Evolutionary conservation across 208 protist genomes (phyloP).

Genomic region (Trichomonas vaginalis): DNA sequence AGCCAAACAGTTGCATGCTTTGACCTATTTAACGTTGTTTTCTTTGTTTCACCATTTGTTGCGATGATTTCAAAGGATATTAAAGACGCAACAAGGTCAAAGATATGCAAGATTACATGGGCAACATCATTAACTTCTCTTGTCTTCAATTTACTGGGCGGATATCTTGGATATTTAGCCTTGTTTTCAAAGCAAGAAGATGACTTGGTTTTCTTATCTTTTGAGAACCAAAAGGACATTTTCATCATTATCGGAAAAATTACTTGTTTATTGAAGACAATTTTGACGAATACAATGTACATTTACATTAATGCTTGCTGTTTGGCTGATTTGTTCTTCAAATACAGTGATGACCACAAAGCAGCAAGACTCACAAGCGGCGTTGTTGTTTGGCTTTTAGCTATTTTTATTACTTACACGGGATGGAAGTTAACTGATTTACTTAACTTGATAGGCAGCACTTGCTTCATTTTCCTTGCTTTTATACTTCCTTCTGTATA

Average conservation of each 20-base stretch:
- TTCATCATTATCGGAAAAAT: background rate
- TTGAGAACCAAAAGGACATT: background rate
- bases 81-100: background rate
- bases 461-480: background rate
- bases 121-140: background rate
- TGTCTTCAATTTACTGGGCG: background rate
- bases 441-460: background rate
- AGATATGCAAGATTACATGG: background rate
- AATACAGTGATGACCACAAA: background rate
- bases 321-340: background rate
- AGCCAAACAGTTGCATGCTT: background rate
- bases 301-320: background rate
- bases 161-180: background rate
- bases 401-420: background rate
- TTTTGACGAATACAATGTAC: background rate
- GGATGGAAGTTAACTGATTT: background rate
- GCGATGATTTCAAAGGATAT: background rate
- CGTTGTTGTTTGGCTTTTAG: background rate
- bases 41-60: background rate
- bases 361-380: background rate
- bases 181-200: background rate
- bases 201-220: background rate
- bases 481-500: background rate
- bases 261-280: background rate
- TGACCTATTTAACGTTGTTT: background rate